Base-by-base conservation (phyloP, 495 filamentous ascomycete species). In the Talaromyces adpressus region DNA sequence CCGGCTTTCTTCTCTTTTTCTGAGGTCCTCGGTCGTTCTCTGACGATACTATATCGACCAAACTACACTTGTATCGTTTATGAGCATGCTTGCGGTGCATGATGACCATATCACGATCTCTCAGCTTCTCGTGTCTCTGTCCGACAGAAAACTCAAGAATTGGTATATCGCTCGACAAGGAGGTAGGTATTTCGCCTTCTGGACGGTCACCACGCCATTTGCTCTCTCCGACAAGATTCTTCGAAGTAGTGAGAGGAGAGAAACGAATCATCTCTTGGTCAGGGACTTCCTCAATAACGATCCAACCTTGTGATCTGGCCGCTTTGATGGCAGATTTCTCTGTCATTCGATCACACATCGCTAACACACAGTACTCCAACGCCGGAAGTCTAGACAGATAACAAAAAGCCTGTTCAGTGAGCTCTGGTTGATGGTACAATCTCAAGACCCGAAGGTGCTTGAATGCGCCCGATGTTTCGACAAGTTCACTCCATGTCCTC, bases 401-500 rank as follows among this genome's bases (percentile, higher is more conserved):
- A 11, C 52, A 61, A 22, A 79, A 61, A 3, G 63, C 41, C 6
- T 66, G 52, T 20, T 30, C 29, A 2, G 71, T 74, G 6, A 81
- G 16, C 0, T 64, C 52, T 2, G 41, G 49, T 41, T 79, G 77
- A 14, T 70, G 36, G 32, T 63, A 61, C 29, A 81, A 36, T 22
- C 70, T 65, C 63, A 81, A 53, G n/a, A 77, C 62, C 4, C 74
- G 73, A 1, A 81, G 66, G 54, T 78, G 71, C 49, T 70, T 65
- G 18, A 79, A 71, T 2, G 72, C 69, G 6, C 63, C 64, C 16
- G 67, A 62, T 6, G 62, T 57, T 49, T 71, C 47, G 9, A 66
- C 71, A 62, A 71, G 59, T 25, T 81, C 77, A 23, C 71, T 57
- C 78, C 78, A 81, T 12, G 70, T 68, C 52, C 72, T 71, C 8